Percentiles rank a stretch among this genome's conserved stretches.
Conservation (phyloP, 2,329 filamentous ascomycete species). For the Dactylellina leptospora region DNA sequence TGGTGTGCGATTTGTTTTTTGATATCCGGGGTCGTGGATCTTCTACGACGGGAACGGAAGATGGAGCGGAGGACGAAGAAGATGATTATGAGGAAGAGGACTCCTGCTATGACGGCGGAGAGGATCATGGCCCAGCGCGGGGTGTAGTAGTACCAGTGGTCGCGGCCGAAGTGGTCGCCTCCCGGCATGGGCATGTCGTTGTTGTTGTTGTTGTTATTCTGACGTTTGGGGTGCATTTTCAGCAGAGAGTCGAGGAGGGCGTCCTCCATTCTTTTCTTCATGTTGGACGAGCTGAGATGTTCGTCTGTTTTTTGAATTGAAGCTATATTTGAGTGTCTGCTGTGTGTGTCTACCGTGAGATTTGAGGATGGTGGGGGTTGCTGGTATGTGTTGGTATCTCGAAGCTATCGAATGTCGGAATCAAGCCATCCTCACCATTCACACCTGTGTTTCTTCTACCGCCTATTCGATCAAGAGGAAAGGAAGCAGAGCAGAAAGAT, state of each 20-base stretch:
- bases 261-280: slow-evolving; percentile 13
- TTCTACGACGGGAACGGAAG: background rate
- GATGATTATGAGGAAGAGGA: slow-evolving; percentile 22
- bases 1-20: slow-evolving; percentile 41
- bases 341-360: background rate
- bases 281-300: too few relatives aligned
- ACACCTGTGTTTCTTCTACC: background rate
- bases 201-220: slow-evolving; percentile 7
- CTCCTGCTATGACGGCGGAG: slow-evolving; percentile 2
- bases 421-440: background rate
- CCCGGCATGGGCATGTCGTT: slow-evolving; percentile 39
- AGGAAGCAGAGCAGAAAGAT: slow-evolving; percentile 3
- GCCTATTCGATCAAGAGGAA: slow-evolving; percentile 5
- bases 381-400: slow-evolving; percentile 26
- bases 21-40: slow-evolving; percentile 18
- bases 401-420: slow-evolving; percentile 10
- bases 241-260: slow-evolving; percentile 20
- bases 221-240: slow-evolving; percentile 40
- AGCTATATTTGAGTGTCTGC: slow-evolving; percentile 1
- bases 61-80: slow-evolving; percentile 21
- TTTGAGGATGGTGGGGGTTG: slow-evolving; percentile 5
- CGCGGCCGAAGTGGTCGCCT: slow-evolving; percentile 47
- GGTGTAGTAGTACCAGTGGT: slow-evolving; percentile 14
- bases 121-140: slow-evolving; percentile 49
- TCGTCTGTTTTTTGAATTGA: background rate